Evolutionary conservation across 352 stramenopile species (phyloP).

Genomic region (Globisporangium parvum): DNA sequence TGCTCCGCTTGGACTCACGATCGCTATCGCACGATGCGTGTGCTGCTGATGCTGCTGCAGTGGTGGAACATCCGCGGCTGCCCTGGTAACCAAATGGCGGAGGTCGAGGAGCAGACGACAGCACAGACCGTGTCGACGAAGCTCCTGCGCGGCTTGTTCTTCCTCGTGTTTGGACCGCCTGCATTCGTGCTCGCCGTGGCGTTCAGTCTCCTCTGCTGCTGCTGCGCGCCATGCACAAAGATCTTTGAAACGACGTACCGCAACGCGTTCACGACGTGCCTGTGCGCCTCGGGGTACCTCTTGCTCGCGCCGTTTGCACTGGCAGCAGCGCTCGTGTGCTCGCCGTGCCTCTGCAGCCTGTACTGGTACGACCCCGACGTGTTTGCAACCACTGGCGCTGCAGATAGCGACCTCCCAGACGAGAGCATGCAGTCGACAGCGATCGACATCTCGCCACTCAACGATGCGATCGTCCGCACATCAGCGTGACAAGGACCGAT

Average conservation of each 20-base stretch:
- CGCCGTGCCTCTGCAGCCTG: slow-evolving; percentile 13
- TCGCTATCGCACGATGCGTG: not conserved
- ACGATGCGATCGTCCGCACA: slow-evolving; percentile 12
- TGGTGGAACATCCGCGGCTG: slow-evolving; percentile 80
- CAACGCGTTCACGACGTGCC: slow-evolving; percentile 56
- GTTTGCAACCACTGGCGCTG: slow-evolving; percentile 1
- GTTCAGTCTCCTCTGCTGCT: slow-evolving; percentile 56
- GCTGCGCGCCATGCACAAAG: slow-evolving; percentile 53
- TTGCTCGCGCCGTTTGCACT: slow-evolving; percentile 40
- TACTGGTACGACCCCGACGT: slow-evolving; percentile 12
- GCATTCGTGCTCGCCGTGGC: slow-evolving; percentile 50
- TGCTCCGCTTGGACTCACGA: not conserved
- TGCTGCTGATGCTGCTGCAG: slow-evolving; percentile 15
- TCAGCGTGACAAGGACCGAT: not conserved
- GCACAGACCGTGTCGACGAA: slow-evolving; percentile 29
- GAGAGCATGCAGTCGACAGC: slow-evolving; percentile 11
- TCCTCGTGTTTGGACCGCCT: slow-evolving; percentile 59
- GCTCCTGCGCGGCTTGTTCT: slow-evolving; percentile 44
- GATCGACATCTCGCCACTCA: slow-evolving; percentile 12
- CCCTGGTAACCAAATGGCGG: slow-evolving; percentile 64
- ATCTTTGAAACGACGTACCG: slow-evolving; percentile 34
- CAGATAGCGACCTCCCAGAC: slow-evolving; percentile 2
- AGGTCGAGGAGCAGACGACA: slow-evolving; percentile 39
- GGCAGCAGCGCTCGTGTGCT: slow-evolving; percentile 17
- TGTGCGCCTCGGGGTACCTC: slow-evolving; percentile 53